Evolutionary conservation across 345 rosid genomes (phyloP), one percentile per base, ranked within the genome.

Genomic region (Raphanus raphanistrum): DNA sequence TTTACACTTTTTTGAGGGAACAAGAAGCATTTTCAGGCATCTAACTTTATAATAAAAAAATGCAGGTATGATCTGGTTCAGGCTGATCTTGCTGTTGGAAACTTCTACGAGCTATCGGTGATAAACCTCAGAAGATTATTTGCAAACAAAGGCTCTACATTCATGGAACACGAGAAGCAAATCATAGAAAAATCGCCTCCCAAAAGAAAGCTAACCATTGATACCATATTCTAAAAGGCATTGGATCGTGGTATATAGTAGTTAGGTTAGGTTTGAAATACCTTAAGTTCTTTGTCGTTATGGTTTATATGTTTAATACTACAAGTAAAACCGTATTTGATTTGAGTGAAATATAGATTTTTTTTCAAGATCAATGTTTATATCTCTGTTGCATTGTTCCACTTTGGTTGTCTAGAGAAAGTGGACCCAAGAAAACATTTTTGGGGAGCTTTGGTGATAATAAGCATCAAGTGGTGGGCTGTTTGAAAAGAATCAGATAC

Each of bases 131-230:
- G 95, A 62, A 89, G 99, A 80, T 84, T 94, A 74, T 94, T 86
- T 66, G 98, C 97, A 0, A 88, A 92, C 86, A 94, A 85, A 85
- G 98, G 96, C 17, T 92, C 91, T 3, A 80, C 88, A 15, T 94
- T 94, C 84, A 94, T 94, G 99, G 98, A 92, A 70, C 77, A 78
- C 45, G 92, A 94, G 82, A 90, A 90, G 83, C 97, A 94, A 82
- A 85, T 87, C 43, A 81, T 85, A 10, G 93, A 90, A 80, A 88
- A 90, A 36, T 80, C 87, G 59, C 96, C 93, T 2, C 88, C 92
- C 0, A 94, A 88, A 79, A 80, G 97, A 76, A 94, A 88, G 92
- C 94, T 92, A 45, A 89, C 85, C 12, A 81, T 88, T 15, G 99
- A 94, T 80, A 92, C 99, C 75, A 84, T 92, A 63, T 90, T 86